Evolutionary conservation across 2,329 filamentous ascomycete genomes (phyloP).

Genomic region (Cladosporium velox): DNA sequence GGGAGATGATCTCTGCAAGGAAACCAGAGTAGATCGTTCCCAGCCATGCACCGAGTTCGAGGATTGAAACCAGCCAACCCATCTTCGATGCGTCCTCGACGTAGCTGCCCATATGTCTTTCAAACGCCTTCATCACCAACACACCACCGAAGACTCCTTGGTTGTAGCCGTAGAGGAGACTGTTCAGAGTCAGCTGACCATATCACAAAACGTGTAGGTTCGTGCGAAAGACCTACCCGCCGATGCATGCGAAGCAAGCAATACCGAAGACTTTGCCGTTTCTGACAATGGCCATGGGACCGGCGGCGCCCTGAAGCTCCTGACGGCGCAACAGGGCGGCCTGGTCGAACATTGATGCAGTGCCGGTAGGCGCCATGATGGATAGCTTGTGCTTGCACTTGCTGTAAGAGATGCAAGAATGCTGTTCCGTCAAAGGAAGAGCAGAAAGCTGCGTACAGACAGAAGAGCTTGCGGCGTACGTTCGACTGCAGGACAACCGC

Average conservation of each 20-base stretch:
- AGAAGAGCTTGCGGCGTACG: not conserved
- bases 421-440: not conserved
- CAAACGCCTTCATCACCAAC: slow-evolving; percentile 52
- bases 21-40: slow-evolving; percentile 70
- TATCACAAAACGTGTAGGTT: no score
- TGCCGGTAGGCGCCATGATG: slow-evolving; percentile 43
- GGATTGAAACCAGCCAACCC: slow-evolving; percentile 60
- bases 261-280: slow-evolving; percentile 58
- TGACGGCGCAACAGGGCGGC: slow-evolving; percentile 46
- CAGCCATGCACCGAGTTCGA: slow-evolving; percentile 77
- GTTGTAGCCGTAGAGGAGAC: slow-evolving; percentile 65
- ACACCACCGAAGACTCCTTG: slow-evolving; percentile 77
- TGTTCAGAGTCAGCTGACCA: no score
- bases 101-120: slow-evolving; percentile 46
- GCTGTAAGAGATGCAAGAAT: not conserved
- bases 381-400: not conserved
- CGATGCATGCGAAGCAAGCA: slow-evolving; percentile 56
- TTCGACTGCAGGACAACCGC: slow-evolving; percentile 3
- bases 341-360: slow-evolving; percentile 40
- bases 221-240: slow-evolving; percentile 36
- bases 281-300: slow-evolving; percentile 52
- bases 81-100: slow-evolving; percentile 43
- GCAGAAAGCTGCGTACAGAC: no score
- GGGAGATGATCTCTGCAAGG: slow-evolving; percentile 67
- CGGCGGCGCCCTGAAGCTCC: slow-evolving; percentile 43